Percentiles rank a stretch among this genome's conserved stretches.
Evolutionary conservation across 768 basidiomycete species (phyloP).

Genomic region (Lentinula guzmanii): DNA sequence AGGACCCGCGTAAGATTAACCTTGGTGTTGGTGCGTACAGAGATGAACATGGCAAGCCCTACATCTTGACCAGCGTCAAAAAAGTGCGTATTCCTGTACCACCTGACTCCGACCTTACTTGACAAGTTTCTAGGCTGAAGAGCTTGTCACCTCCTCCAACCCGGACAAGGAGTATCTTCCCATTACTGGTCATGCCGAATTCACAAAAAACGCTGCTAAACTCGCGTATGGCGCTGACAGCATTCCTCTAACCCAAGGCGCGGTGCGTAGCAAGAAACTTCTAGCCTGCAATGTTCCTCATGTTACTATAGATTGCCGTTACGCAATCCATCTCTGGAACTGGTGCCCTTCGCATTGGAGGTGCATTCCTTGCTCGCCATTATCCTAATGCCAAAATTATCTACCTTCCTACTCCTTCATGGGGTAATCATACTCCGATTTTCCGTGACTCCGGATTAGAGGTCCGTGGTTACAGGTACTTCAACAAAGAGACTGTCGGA

Average conservation of each 20-base stretch:
- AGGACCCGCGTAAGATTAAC: constrained; percentile 89
- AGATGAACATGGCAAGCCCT: constrained; percentile 92
- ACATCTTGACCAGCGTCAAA: constrained; percentile 83
- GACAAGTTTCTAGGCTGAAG: constrained; percentile 56
- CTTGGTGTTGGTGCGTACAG: constrained; percentile 97
- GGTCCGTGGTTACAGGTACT: constrained; percentile 90
- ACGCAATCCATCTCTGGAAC: constrained; percentile 98
- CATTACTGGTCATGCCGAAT: constrained; percentile 85
- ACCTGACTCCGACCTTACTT: background rate
- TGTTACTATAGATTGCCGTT: constrained; percentile 56
- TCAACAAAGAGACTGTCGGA: constrained; percentile 87
- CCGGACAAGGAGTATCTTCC: constrained; percentile 95
- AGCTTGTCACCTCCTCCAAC: constrained; percentile 53
- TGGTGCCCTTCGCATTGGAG: constrained; percentile 94
- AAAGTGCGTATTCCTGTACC: constrained; percentile 43
- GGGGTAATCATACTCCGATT: constrained; percentile 95
- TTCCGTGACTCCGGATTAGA: constrained; percentile 94
- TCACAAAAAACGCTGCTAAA: constrained; percentile 82
- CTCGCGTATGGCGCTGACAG: constrained; percentile 89
- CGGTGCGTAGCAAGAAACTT: constrained; percentile 41
- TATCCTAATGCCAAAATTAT: constrained; percentile 84
- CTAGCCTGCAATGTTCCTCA: constrained; percentile 2
- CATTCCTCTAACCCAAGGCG: constrained; percentile 59
- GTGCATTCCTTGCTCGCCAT: constrained; percentile 83
- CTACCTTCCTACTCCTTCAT: constrained; percentile 90